phyloP scores from a whole-genome alignment of 2,329 filamentous ascomycete genomes.

The Ceratocystis eucalypticola region DNA sequence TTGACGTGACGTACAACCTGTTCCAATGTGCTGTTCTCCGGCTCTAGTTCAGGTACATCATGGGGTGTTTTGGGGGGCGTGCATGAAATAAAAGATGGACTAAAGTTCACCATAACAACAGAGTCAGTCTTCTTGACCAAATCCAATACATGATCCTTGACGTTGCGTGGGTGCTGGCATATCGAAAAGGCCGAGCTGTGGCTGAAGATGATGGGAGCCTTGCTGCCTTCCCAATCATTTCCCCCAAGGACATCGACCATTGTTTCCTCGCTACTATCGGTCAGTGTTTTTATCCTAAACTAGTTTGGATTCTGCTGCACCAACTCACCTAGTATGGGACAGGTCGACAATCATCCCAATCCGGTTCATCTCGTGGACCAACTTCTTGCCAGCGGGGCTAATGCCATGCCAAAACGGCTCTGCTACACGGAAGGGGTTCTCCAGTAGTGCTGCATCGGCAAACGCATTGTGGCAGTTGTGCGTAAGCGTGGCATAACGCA shows the following conservation, averaged over 20 bases:
- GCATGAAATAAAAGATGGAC: conserved; percentile 71
- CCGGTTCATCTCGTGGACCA: conserved; percentile 85
- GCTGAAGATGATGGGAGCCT: conserved; percentile 75
- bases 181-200: conserved; percentile 71
- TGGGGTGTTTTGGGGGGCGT: conserved; percentile 42
- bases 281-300: too few species aligned
- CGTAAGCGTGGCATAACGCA: conserved; percentile 76
- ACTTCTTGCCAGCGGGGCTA: conserved; percentile 50
- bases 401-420: conserved; percentile 57
- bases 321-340: conserved; percentile 44
- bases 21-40: conserved; percentile 55
- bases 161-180: conserved; percentile 82
- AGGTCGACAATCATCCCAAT: conserved; percentile 91
- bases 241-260: conserved; percentile 68
- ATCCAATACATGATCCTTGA: conserved; percentile 68
- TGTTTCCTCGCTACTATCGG: conserved; percentile 47
- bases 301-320: too few species aligned
- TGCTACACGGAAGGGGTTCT: conserved; percentile 37
- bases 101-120: conserved; percentile 85
- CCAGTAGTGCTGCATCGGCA: conserved; percentile 65
- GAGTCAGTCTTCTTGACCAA: conserved; percentile 60
- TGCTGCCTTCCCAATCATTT: conserved; percentile 53
- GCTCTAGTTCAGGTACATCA: conserved; percentile 54
- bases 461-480: conserved; percentile 90
- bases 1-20: conserved; percentile 71